Evolutionary conservation across 169 alveolate genomes (phyloP).

Genomic region (Plasmodium malariae): DNA sequence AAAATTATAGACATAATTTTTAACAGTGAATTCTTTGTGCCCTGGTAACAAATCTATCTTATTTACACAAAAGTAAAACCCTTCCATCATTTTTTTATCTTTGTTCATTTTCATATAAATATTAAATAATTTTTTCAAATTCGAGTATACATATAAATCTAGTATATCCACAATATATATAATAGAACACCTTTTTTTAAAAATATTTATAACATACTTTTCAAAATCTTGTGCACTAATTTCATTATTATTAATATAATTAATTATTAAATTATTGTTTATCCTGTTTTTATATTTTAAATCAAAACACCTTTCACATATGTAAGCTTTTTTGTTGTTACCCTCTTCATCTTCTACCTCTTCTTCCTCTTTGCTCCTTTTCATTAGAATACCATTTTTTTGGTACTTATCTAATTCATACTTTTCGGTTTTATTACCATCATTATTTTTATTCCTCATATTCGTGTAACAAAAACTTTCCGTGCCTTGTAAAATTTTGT

Average conservation of each 20-base stretch:
- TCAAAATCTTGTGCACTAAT: slow-evolving; percentile 75
- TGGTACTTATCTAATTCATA: too few relatives aligned
- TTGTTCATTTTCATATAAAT: slow-evolving; percentile 44
- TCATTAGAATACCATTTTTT: not conserved
- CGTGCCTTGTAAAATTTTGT: not conserved
- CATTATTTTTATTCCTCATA: not conserved
- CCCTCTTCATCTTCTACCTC: not conserved
- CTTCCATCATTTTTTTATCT: slow-evolving; percentile 56
- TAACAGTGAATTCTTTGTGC: slow-evolving; percentile 65
- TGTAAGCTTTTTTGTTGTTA: slow-evolving; percentile 8
- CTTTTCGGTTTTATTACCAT: not conserved
- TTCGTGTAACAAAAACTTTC: not conserved
- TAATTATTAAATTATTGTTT: slow-evolving; percentile 40
- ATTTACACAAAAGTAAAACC: slow-evolving; percentile 75
- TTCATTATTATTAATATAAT: slow-evolving; percentile 69
- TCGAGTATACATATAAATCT: slow-evolving; percentile 71
- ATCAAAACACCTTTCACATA: slow-evolving; percentile 69
- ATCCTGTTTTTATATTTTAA: slow-evolving; percentile 64
- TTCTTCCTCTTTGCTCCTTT: not conserved
- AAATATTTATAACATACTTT: slow-evolving; percentile 76
- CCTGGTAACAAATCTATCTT: slow-evolving; percentile 46
- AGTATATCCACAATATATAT: slow-evolving; percentile 74
- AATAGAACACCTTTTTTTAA: slow-evolving; percentile 65
- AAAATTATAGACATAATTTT: slow-evolving; percentile 57
- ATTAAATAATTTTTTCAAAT: slow-evolving; percentile 48